Base-by-base conservation (phyloP, 257 asterid genomes). In the Primulina tabacum region DNA sequence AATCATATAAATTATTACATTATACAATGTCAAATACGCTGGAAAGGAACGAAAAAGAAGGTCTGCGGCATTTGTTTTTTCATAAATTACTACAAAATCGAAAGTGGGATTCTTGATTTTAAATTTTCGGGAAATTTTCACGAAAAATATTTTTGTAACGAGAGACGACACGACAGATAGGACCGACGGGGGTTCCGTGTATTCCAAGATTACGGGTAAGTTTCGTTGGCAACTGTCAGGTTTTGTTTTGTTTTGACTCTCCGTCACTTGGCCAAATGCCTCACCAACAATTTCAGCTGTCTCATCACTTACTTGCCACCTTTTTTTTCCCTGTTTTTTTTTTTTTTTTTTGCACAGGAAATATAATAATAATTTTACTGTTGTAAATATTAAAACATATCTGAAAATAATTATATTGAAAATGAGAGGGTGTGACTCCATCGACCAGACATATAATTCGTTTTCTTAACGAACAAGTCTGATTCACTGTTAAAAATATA, bases 181-280 rank as follows among this genome's bases (percentile, higher is more conserved):
- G 82, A 71, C 74, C 85, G 82, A 26, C 79, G 80, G 64, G 30
- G 62, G 63, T 74, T 17, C 82, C 88, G 78, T 82, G 87, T 73
- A 72, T 71, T 82, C 86, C 86, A 81, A 79, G 84, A 77, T 81
- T 82, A 73, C 69, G 82, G 87, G 81, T 63, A 52, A 73, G 33
- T 64, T 72, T 50, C 21, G 58, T 40, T 17, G 69, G 58, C 59
- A 40, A 43, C 17, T 69, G 78, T 74, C 74, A 67, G 6, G 65
- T 60, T 34, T 26, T 5, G 9, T 62, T 65, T 57, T 20, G 71
- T 28, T 28, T 28, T 21, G 24, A 21, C 79, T 72, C 71, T 62
- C 71, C 68, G 29, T 70, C n/a, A n/a, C 71, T 75, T 58, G 68
- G 17, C 73, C 28, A 67, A 50, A 50, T 20, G 57, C 21, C 8